Evolutionary conservation across 2,329 filamentous ascomycete species (phyloP).

Genomic region (Alternaria arbusti): DNA sequence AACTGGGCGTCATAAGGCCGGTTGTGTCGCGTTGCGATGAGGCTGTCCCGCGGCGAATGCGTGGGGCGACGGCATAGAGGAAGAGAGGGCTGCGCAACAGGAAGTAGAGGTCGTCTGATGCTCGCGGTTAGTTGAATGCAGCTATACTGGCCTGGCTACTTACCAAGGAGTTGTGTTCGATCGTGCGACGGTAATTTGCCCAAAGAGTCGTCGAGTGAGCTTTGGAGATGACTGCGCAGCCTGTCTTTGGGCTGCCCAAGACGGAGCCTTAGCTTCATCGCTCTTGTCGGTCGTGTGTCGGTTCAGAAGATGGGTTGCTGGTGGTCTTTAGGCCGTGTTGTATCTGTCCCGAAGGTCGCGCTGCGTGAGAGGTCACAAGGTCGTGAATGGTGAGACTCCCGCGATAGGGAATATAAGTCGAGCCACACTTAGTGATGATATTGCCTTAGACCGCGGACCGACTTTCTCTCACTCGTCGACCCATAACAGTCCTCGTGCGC

Average conservation of each 20-base stretch:
- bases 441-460: background rate
- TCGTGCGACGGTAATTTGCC: constrained; percentile 7
- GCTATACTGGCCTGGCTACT: background rate
- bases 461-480: background rate
- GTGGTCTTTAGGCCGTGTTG: background rate
- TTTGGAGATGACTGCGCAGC: constrained; percentile 5
- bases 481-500: background rate
- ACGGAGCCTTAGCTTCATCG: background rate
- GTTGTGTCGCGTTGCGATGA: background rate
- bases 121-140: background rate
- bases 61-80: constrained; percentile 10
- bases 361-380: background rate
- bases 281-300: background rate
- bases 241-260: background rate
- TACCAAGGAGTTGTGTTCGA: constrained; percentile 10
- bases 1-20: background rate
- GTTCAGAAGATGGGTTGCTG: background rate
- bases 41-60: background rate
- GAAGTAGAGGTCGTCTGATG: constrained; percentile 12
- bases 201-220: constrained; percentile 6
- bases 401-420: background rate
- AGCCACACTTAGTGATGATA: background rate
- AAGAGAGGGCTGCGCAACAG: constrained; percentile 14
- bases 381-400: too few relatives aligned
- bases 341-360: background rate